Conservation (phyloP, 768 basidiomycete genomes). For the Mrakia blollopis region DNA sequence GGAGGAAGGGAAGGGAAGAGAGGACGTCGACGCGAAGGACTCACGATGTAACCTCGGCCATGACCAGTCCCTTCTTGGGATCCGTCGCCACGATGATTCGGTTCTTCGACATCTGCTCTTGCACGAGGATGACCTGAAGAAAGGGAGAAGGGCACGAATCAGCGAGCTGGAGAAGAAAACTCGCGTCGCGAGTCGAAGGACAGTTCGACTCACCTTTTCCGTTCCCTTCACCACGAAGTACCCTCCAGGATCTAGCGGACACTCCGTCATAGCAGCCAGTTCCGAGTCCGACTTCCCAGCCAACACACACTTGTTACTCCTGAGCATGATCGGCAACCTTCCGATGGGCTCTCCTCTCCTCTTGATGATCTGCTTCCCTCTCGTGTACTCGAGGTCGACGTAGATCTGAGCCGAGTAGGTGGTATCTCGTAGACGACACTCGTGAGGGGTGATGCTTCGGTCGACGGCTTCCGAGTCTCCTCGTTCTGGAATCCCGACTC, state of each 20-base stretch:
- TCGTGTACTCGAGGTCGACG: conserved; percentile 91
- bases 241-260: conserved; percentile 97
- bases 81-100: conserved; percentile 98
- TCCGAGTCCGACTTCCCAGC: conserved; percentile 66
- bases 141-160: no score
- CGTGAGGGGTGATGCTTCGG: conserved; percentile 85
- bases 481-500: conserved; percentile 84
- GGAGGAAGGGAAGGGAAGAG: conserved; percentile 20
- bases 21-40: conserved; percentile 43
- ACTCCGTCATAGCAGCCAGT: conserved; percentile 91
- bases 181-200: background rate
- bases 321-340: conserved; percentile 88
- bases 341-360: conserved; percentile 80
- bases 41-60: conserved; percentile 93
- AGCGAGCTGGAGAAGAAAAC: background rate
- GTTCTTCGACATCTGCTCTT: conserved; percentile 98
- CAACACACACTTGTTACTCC: conserved; percentile 90
- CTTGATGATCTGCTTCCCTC: conserved; percentile 81
- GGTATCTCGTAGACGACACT: conserved; percentile 91
- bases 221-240: conserved; percentile 99
- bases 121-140: conserved; percentile 77
- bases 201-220: conserved; percentile 58
- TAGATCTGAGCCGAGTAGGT: conserved; percentile 89
- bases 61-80: conserved; percentile 77
- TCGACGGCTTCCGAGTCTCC: conserved; percentile 74